These are phyloP conservation scores for Amanita inopinata DNA, from an alignment of 768 basidiomycete species.

Conservation along the genomic window DNA sequence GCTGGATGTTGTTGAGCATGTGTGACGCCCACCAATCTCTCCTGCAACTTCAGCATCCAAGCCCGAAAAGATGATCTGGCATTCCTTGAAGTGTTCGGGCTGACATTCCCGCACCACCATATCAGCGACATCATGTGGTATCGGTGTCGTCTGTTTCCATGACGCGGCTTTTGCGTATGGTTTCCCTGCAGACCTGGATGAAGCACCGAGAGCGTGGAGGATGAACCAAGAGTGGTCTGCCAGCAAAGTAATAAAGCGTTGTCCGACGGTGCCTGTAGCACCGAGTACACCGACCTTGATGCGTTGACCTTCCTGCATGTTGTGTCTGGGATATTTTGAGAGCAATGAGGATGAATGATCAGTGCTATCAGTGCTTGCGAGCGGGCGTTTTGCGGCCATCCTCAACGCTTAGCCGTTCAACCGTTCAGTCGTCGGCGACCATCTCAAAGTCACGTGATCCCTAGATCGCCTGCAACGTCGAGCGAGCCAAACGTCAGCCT, in stretches of 20 bases:
- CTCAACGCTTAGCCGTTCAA: background rate
- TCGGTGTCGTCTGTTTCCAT: constrained; percentile 83
- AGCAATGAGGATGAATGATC: constrained; percentile 19
- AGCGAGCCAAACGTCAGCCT: background rate
- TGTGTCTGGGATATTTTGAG: constrained; percentile 25
- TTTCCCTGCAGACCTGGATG: constrained; percentile 79
- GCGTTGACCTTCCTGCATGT: constrained; percentile 22
- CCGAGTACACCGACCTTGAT: constrained; percentile 67
- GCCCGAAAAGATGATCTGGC: constrained; percentile 89
- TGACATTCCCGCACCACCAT: constrained; percentile 70
- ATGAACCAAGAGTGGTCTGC: constrained; percentile 84
- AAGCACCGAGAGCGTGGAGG: constrained; percentile 83
- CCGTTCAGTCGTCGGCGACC: background rate
- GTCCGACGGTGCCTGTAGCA: constrained; percentile 92
- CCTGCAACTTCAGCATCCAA: constrained; percentile 92
- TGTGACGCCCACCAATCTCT: constrained; percentile 63
- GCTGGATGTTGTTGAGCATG: background rate
- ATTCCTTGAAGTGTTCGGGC: constrained; percentile 69
- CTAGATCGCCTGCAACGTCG: too few species aligned
- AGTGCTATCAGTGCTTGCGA: constrained; percentile 16
- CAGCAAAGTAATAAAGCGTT: constrained; percentile 88
- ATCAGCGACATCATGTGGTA: constrained; percentile 53
- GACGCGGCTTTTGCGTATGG: constrained; percentile 59
- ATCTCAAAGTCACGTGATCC: constrained; percentile 10
- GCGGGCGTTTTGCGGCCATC: constrained; percentile 9